Percentiles rank a stretch among this genome's conserved stretches.
Conservation (phyloP, 805 yeast species). For the Nakazawaea wickerhamii region DNA sequence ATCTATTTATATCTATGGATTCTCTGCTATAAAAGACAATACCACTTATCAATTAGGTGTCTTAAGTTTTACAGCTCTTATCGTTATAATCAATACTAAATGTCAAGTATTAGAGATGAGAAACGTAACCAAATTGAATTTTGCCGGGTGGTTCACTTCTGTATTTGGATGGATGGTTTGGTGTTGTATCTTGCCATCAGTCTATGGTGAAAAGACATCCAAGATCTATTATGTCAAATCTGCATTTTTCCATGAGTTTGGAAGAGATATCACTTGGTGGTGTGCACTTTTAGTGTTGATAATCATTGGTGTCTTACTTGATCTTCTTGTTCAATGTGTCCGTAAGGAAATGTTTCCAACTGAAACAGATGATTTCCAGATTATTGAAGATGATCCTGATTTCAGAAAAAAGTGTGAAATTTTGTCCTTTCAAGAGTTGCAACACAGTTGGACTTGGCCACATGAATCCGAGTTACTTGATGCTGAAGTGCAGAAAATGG, state of each 20-base stretch:
- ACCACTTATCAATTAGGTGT: slow-evolving; percentile 81
- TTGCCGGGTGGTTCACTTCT: slow-evolving; percentile 62
- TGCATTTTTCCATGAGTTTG: slow-evolving; percentile 69
- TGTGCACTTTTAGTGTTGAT: slow-evolving; percentile 56
- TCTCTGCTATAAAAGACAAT: slow-evolving; percentile 60
- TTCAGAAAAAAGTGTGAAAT: slow-evolving; percentile 68
- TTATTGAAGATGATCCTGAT: slow-evolving; percentile 63
- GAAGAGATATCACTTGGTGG: slow-evolving; percentile 85
- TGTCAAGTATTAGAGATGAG: slow-evolving; percentile 80
- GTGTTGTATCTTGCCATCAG: slow-evolving; percentile 69
- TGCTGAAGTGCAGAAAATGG: slow-evolving; percentile 19
- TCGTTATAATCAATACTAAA: slow-evolving; percentile 70
- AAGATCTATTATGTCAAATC: slow-evolving; percentile 65
- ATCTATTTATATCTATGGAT: slow-evolving; percentile 67
- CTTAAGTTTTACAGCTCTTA: slow-evolving; percentile 64
- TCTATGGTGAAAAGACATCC: slow-evolving; percentile 49
- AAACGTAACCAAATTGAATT: slow-evolving; percentile 59
- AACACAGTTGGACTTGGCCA: slow-evolving; percentile 72
- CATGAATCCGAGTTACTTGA: slow-evolving; percentile 28
- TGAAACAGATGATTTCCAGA: slow-evolving; percentile 76
- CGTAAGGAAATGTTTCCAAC: slow-evolving; percentile 54
- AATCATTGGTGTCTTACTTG: slow-evolving; percentile 59
- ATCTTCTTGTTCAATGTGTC: slow-evolving; percentile 54
- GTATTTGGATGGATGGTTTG: slow-evolving; percentile 83
- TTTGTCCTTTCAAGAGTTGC: slow-evolving; percentile 65